Conservation (phyloP, 163 green algal genomes). For the Picocystis sp. region DNA sequence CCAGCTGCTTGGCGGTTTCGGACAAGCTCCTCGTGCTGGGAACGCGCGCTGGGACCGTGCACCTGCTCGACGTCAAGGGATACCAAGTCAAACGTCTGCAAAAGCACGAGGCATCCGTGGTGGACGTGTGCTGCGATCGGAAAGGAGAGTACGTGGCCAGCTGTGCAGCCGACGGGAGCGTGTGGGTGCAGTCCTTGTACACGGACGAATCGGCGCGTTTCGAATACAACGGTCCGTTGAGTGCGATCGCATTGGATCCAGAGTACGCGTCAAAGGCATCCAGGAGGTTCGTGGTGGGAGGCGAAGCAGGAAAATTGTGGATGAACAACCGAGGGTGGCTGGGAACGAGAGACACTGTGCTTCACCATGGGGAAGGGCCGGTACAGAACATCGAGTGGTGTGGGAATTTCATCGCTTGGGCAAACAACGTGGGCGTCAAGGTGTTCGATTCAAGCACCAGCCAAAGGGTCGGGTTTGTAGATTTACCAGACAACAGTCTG, state of each 20-base stretch:
- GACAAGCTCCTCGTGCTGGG: conserved; percentile 75
- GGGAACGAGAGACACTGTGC: conserved; percentile 41
- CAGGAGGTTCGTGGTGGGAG: conserved; percentile 56
- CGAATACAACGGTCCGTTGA: conserved; percentile 29
- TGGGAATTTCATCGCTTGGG: conserved; percentile 65
- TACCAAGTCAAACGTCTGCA: conserved; percentile 56
- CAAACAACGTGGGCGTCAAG: conserved; percentile 49
- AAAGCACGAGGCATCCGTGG: conserved; percentile 43
- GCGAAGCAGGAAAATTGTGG: conserved; percentile 38
- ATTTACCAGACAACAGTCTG: conserved; percentile 8
- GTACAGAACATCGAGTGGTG: conserved; percentile 44
- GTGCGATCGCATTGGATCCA: conserved; percentile 63
- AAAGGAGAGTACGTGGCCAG: conserved; percentile 55
- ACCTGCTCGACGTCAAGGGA: conserved; percentile 68
- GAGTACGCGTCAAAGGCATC: conserved; percentile 46
- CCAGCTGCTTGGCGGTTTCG: conserved; percentile 49
- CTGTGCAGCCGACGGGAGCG: conserved; percentile 54
- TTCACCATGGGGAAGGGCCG: conserved; percentile 50
- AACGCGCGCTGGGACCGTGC: conserved; percentile 41
- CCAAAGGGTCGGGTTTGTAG: neutral
- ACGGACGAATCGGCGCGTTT: conserved; percentile 30
- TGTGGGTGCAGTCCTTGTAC: conserved; percentile 49
- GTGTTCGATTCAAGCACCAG: conserved; percentile 12
- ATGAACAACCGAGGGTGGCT: conserved; percentile 76
- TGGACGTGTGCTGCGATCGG: conserved; percentile 59